Conservation (phyloP, 257 asterid genomes). For the Gardenia jasminoides region DNA sequence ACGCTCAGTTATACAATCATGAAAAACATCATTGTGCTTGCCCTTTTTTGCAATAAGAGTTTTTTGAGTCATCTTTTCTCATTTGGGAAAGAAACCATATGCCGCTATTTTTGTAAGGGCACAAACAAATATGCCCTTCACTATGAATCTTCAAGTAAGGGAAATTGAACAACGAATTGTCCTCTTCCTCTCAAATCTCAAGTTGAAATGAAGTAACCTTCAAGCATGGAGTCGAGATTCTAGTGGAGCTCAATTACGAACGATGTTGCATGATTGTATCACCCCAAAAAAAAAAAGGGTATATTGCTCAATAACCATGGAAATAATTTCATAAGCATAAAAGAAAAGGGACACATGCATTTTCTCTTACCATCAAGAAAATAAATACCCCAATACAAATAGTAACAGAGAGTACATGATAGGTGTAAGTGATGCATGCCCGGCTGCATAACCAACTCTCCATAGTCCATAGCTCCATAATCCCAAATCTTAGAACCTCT, state of each 20-base stretch:
- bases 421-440: conserved; percentile 45
- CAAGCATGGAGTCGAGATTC: no score
- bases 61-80: no score
- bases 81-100: no score
- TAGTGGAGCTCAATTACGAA: no score
- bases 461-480: background rate
- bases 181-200: background rate
- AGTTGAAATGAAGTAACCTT: no score
- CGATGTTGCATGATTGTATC: no score
- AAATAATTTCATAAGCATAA: background rate
- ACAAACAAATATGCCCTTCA: background rate
- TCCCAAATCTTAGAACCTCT: background rate
- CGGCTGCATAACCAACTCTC: conserved; percentile 19
- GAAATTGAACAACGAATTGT: no score
- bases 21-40: no score
- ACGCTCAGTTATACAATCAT: no score
- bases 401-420: conserved; percentile 14
- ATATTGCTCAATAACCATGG: background rate
- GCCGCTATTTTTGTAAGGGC: no score
- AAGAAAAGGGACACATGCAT: conserved; percentile 20
- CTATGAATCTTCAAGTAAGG: background rate
- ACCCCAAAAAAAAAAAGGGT: no score
- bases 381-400: background rate
- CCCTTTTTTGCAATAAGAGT: no score
- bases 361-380: conserved; percentile 16